Conservation (phyloP, 2,329 filamentous ascomycete species). For the Talaromyces atroroseus region DNA sequence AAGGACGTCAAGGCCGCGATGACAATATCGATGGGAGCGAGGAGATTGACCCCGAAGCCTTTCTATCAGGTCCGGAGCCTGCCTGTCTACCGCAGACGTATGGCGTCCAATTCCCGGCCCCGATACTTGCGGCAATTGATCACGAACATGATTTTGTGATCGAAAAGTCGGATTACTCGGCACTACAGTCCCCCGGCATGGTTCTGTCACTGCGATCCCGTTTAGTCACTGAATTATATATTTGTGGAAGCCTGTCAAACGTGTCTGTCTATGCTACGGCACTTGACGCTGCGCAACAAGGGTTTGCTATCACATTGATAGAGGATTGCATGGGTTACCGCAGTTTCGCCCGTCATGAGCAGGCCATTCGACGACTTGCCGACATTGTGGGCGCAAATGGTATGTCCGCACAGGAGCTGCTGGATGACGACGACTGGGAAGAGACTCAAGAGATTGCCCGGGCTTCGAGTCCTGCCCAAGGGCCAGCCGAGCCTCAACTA, state of each 20-base stretch:
- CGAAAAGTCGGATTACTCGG: slow-evolving; percentile 79
- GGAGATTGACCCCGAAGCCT: slow-evolving; percentile 36
- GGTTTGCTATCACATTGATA: slow-evolving; percentile 77
- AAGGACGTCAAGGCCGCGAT: not conserved
- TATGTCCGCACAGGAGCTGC: slow-evolving; percentile 55
- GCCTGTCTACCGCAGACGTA: slow-evolving; percentile 38
- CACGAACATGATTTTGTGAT: slow-evolving; percentile 49
- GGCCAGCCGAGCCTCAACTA: not conserved
- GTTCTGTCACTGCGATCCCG: slow-evolving; percentile 74
- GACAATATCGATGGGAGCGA: not conserved
- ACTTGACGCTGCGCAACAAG: slow-evolving; percentile 81
- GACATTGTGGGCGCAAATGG: slow-evolving; percentile 69
- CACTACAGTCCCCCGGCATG: slow-evolving; percentile 69
- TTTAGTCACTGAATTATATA: slow-evolving; percentile 81
- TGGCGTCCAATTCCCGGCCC: slow-evolving; percentile 48
- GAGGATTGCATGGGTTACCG: slow-evolving; percentile 86
- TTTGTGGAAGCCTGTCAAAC: slow-evolving; percentile 83
- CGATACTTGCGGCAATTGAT: slow-evolving; percentile 47
- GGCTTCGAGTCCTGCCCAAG: slow-evolving; percentile 8
- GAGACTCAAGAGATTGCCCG: slow-evolving; percentile 35
- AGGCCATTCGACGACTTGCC: slow-evolving; percentile 65
- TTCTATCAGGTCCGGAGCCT: slow-evolving; percentile 29
- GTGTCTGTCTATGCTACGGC: slow-evolving; percentile 87
- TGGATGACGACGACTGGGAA: slow-evolving; percentile 42
- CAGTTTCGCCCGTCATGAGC: slow-evolving; percentile 60